Conservation (phyloP, 2,329 filamentous ascomycete genomes). For the Anisogramma anomala region DNA sequence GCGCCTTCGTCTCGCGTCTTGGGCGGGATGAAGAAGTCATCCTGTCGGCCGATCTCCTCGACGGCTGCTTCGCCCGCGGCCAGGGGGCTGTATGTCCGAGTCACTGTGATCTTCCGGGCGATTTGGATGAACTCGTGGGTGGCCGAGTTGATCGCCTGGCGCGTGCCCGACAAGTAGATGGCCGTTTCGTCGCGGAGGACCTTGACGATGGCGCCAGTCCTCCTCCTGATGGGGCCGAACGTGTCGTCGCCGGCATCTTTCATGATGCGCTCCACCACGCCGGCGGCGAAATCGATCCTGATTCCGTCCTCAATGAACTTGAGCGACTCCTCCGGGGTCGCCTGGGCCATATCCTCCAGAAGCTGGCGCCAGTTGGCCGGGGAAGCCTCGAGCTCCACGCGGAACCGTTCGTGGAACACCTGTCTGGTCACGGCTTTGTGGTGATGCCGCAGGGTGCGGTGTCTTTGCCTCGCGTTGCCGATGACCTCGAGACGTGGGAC, state of each 20-base stretch:
- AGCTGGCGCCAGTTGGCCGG: conserved; percentile 29
- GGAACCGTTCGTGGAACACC: conserved; percentile 25
- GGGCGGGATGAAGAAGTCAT: conserved; percentile 7
- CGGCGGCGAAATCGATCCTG: conserved; percentile 18
- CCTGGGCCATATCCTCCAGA: conserved; percentile 27
- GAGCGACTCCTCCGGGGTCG: conserved; percentile 20
- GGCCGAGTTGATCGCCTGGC: conserved; percentile 15
- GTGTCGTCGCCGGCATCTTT: conserved; percentile 13
- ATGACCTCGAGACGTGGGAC: conserved; percentile 19
- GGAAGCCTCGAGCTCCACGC: conserved; percentile 6
- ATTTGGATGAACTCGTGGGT: conserved; percentile 17
- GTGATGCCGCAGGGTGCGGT: conserved; percentile 16
- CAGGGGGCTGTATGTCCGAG: conserved; percentile 6
- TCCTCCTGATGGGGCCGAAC: conserved; percentile 20
- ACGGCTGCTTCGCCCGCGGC: background rate
- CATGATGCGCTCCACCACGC: conserved; percentile 15
- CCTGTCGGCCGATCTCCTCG: background rate
- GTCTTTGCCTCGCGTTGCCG: conserved; percentile 12
- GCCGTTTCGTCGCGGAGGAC: conserved; percentile 16
- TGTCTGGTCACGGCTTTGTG: conserved; percentile 25
- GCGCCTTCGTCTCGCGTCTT: conserved; percentile 10
- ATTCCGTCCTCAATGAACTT: conserved; percentile 15
- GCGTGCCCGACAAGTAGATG: conserved; percentile 19
- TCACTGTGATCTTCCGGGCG: conserved; percentile 14
- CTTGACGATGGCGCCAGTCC: conserved; percentile 19